These are phyloP conservation scores for Citrus australasica DNA, from an alignment of 345 rosid genomes.

Conservation along the genomic window DNA sequence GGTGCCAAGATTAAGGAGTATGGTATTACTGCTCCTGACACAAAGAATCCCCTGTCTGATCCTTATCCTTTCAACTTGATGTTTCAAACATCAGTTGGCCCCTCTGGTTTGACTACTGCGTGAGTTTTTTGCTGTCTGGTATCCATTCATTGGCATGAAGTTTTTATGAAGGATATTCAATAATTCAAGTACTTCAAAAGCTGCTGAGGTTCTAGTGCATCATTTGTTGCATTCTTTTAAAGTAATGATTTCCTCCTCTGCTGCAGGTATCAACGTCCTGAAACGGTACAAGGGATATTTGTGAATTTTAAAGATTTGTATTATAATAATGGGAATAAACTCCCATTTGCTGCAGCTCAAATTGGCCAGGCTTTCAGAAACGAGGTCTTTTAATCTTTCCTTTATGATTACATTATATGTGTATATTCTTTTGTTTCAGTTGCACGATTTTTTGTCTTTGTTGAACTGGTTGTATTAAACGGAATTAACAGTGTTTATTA, in stretches of 20 bases:
- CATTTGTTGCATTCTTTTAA: background rate
- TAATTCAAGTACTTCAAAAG: background rate
- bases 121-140: conserved; percentile 20
- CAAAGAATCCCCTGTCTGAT: conserved; percentile 75
- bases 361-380: conserved; percentile 99
- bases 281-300: conserved; percentile 96
- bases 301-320: conserved; percentile 87
- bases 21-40: conserved; percentile 80
- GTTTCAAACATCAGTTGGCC: conserved; percentile 97
- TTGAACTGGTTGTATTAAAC: background rate
- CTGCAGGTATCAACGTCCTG: conserved; percentile 89
- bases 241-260: conserved; percentile 3
- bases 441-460: background rate
- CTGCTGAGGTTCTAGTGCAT: background rate
- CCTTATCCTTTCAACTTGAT: conserved; percentile 90
- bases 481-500: background rate
- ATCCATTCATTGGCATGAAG: background rate
- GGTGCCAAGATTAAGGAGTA: conserved; percentile 83
- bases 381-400: conserved; percentile 51
- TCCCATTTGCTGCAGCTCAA: conserved; percentile 97
- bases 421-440: background rate
- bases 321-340: conserved; percentile 84
- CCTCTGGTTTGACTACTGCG: conserved; percentile 82
- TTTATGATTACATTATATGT: background rate
- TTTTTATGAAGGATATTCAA: background rate